Percentiles rank a stretch among this genome's conserved stretches.
Conservation (phyloP, 1,139 yeast species). For the Wickerhamiella infanticola region DNA sequence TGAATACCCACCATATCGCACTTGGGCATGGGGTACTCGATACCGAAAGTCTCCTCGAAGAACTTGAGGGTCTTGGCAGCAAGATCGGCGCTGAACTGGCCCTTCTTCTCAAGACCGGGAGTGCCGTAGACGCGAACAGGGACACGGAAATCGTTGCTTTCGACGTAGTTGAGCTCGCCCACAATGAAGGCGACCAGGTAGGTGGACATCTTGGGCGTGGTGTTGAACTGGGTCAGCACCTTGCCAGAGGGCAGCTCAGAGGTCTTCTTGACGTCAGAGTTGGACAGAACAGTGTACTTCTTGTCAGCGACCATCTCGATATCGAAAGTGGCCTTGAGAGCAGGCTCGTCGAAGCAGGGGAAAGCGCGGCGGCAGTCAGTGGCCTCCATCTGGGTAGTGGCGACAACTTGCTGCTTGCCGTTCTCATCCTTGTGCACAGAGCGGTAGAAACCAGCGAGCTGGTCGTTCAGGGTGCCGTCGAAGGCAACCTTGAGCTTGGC, state of each 20-base stretch:
- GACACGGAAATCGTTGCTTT: conserved; percentile 46
- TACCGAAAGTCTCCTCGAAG: conserved; percentile 54
- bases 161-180: conserved; percentile 66
- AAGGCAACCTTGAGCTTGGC: conserved; percentile 39
- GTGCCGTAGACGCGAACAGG: conserved; percentile 77
- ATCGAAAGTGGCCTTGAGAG: conserved; percentile 55
- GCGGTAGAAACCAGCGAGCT: conserved; percentile 71
- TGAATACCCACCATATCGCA: conserved; percentile 74
- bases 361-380: conserved; percentile 76
- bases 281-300: conserved; percentile 52
- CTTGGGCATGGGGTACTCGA: conserved; percentile 68
- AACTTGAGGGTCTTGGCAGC: conserved; percentile 64
- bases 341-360: conserved; percentile 75
- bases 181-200: conserved; percentile 70
- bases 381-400: conserved; percentile 76
- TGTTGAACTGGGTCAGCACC: conserved; percentile 29
- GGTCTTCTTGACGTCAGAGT: conserved; percentile 44
- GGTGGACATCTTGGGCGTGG: conserved; percentile 68
- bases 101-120: conserved; percentile 51
- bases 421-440: conserved; percentile 50
- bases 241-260: conserved; percentile 29
- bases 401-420: conserved; percentile 47
- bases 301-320: conserved; percentile 36
- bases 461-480: conserved; percentile 57
- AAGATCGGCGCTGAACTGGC: conserved; percentile 52